Evolutionary conservation across 208 protist species (phyloP).

Genomic region (Leptomonas pyrrhocoris): DNA sequence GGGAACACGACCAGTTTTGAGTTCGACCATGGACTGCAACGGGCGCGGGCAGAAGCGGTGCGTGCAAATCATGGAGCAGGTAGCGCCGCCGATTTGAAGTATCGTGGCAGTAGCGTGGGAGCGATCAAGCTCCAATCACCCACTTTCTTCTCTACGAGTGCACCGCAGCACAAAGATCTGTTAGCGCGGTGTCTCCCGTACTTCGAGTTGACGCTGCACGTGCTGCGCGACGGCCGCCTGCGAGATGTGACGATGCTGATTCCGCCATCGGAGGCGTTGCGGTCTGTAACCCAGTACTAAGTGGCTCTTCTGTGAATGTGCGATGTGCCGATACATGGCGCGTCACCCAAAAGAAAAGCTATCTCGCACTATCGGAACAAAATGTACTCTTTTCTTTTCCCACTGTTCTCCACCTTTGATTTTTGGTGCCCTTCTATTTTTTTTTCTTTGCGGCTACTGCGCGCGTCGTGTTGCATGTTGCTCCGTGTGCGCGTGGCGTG

Average conservation of each 20-base stretch:
- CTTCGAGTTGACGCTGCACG: slow-evolving; percentile 28
- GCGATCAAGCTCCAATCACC: not conserved
- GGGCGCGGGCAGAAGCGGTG: slow-evolving; percentile 15
- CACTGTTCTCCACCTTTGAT: too few species aligned
- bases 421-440: too few species aligned
- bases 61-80: not conserved
- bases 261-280: slow-evolving; percentile 19
- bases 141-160: not conserved
- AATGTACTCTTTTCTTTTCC: too few species aligned
- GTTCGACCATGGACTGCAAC: slow-evolving; percentile 16
- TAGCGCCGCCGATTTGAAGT: not conserved
- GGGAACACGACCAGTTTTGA: not conserved
- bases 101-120: not conserved
- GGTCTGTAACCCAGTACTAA: slow-evolving; percentile 16
- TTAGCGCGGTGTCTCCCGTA: slow-evolving; percentile 27
- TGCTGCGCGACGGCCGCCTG: slow-evolving; percentile 29
- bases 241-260: slow-evolving; percentile 29
- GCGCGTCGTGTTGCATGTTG: too few species aligned
- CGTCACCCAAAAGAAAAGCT: too few species aligned
- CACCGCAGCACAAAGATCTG: slow-evolving; percentile 12
- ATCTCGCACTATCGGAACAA: too few species aligned
- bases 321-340: too few species aligned
- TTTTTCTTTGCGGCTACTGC: too few species aligned
- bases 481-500: too few species aligned
- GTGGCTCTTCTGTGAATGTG: not conserved